Conservation (phyloP, 306 rosid species). For the Lathyrus sativus region DNA sequence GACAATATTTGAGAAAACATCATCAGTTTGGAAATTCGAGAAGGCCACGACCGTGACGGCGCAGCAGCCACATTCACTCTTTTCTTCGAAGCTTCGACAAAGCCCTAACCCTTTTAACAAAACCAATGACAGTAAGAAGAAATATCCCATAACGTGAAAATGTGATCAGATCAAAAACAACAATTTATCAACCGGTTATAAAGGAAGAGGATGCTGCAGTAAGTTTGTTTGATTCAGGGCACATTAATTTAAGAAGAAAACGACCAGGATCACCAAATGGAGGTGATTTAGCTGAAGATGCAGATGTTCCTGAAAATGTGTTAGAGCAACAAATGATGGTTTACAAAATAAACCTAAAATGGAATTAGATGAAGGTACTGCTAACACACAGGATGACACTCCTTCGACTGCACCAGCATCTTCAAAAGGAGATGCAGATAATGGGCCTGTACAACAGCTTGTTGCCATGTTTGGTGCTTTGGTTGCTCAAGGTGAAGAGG, state of each 20-base stretch:
- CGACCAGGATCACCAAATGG: conserved; percentile 62
- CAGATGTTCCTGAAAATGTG: conserved; percentile 61
- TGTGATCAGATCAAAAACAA: too few species aligned
- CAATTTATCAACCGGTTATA: too few species aligned
- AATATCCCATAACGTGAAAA: too few species aligned
- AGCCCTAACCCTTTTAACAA: too few species aligned
- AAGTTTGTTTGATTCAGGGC: conserved; percentile 44
- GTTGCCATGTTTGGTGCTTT: conserved; percentile 91
- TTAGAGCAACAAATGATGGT: conserved; percentile 49
- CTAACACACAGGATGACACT: conserved; percentile 47
- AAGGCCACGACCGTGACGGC: too few species aligned
- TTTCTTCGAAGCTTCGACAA: too few species aligned
- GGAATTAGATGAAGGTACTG: conserved; percentile 54
- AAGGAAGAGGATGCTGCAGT: conserved; percentile 62
- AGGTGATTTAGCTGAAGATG: conserved; percentile 60
- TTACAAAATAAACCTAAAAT: conserved; percentile 57
- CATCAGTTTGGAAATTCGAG: too few species aligned
- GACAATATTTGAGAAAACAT: too few species aligned
- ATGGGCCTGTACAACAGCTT: conserved; percentile 92
- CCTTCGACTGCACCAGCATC: conserved; percentile 52
- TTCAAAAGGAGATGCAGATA: conserved; percentile 63
- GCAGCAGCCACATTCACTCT: too few species aligned
- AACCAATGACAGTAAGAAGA: too few species aligned
- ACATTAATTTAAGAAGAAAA: conserved; percentile 57
- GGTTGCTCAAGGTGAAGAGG: conserved; percentile 94